Percentiles rank a stretch among this genome's conserved stretches.
Conservation (phyloP, 2,329 filamentous ascomycete species). For the Neonectria ditissima region DNA sequence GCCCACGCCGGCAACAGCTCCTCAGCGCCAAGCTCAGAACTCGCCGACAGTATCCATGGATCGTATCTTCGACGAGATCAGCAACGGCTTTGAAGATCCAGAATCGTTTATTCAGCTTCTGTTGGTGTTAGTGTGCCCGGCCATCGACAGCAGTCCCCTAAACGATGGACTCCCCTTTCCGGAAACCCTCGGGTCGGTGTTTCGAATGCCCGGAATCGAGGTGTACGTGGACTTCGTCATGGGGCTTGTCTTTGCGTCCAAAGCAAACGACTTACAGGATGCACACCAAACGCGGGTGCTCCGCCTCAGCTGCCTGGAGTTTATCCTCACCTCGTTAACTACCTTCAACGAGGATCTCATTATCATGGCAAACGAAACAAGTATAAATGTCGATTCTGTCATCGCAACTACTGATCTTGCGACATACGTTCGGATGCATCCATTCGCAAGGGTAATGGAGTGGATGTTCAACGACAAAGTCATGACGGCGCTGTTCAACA, state of each 20-base stretch:
- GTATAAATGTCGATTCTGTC: slow-evolving; percentile 78
- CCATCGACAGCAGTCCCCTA: slow-evolving; percentile 69
- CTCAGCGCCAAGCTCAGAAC: slow-evolving; percentile 49
- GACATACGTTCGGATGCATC: slow-evolving; percentile 87
- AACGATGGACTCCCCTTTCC: slow-evolving; percentile 87
- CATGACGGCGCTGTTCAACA: slow-evolving; percentile 80
- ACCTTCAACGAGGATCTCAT: slow-evolving; percentile 97
- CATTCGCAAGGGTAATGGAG: slow-evolving; percentile 95
- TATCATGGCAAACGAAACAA: slow-evolving; percentile 83
- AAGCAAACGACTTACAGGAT: slow-evolving; percentile 73
- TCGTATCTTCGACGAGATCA: slow-evolving; percentile 78
- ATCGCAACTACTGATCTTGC: slow-evolving; percentile 81
- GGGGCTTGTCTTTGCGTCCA: slow-evolving; percentile 79
- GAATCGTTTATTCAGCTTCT: slow-evolving; percentile 86
- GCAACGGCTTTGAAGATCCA: slow-evolving; percentile 84
- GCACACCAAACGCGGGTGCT: slow-evolving; percentile 78
- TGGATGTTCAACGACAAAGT: slow-evolving; percentile 98
- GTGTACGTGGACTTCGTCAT: slow-evolving; percentile 93
- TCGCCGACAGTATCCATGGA: slow-evolving; percentile 64
- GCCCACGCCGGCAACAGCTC: slow-evolving; percentile 47
- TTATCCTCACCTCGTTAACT: slow-evolving; percentile 80
- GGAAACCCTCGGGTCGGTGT: slow-evolving; percentile 81
- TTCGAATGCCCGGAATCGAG: slow-evolving; percentile 85
- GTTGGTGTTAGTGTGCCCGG: slow-evolving; percentile 76
- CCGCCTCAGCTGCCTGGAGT: slow-evolving; percentile 84